Percentiles rank a stretch among this genome's conserved stretches.
Evolutionary conservation across 306 rosid species (phyloP).

Genomic region (Ormosia semicastrata): DNA sequence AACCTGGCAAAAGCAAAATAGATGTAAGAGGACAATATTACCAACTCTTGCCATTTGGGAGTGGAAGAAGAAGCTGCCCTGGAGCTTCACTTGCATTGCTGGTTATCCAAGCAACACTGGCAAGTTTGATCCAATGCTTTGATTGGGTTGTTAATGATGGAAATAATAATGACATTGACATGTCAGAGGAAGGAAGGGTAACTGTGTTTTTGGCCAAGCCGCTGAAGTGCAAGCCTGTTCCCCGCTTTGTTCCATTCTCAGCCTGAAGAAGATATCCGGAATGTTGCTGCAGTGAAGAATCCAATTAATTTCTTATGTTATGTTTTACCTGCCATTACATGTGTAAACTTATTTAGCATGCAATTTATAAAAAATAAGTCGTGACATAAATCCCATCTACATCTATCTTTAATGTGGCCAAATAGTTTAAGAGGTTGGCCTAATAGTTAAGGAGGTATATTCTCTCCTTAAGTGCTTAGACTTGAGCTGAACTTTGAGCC

Average conservation of each 20-base stretch:
- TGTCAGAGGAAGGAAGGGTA: slow-evolving; percentile 24
- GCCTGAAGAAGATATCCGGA: neutral
- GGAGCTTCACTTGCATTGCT: slow-evolving; percentile 49
- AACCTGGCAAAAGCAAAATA: slow-evolving; percentile 20
- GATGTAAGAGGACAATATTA: slow-evolving; percentile 52
- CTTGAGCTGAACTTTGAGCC: too few relatives aligned
- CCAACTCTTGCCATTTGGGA: slow-evolving; percentile 49
- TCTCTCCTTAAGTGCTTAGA: too few relatives aligned
- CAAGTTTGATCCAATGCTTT: slow-evolving; percentile 43
- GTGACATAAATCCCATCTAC: too few relatives aligned
- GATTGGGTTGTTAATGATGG: slow-evolving; percentile 44
- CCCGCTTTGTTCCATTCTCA: slow-evolving; percentile 27
- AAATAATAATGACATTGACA: slow-evolving; percentile 9
- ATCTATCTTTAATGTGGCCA: too few relatives aligned
- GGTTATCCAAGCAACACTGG: slow-evolving; percentile 42
- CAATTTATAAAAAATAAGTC: too few relatives aligned
- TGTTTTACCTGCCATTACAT: neutral
- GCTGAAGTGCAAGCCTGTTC: slow-evolving; percentile 29
- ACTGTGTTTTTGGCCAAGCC: slow-evolving; percentile 39
- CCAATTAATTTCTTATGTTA: neutral
- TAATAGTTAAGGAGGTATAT: too few relatives aligned
- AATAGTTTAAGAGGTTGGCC: too few relatives aligned
- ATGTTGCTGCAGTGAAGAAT: neutral
- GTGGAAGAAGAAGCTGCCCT: slow-evolving; percentile 55
- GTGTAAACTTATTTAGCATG: too few relatives aligned